Evolutionary conservation across 208 protist species (phyloP).

Genomic region (Trypanosoma vivax): DNA sequence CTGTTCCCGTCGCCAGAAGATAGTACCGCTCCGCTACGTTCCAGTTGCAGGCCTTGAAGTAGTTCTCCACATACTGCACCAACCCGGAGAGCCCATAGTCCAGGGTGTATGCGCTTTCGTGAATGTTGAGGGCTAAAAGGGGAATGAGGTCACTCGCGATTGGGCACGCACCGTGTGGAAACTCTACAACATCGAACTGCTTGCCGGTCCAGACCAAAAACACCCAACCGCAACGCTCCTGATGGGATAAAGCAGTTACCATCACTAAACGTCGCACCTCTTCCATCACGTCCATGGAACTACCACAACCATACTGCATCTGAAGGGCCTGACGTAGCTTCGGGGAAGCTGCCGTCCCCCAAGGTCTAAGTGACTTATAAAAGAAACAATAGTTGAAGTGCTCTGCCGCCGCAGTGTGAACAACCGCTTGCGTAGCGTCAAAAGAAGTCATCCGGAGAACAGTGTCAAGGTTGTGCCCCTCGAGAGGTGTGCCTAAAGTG

Average conservation of each 20-base stretch:
- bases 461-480: constrained; percentile 77
- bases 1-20: constrained; percentile 18
- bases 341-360: constrained; percentile 61
- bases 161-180: constrained; percentile 68
- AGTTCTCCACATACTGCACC: constrained; percentile 72
- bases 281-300: constrained; percentile 48
- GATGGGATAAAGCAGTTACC: constrained; percentile 53
- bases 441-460: constrained; percentile 76
- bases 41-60: constrained; percentile 88
- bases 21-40: constrained; percentile 58
- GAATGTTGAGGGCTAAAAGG: constrained; percentile 67
- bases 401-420: constrained; percentile 66
- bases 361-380: constrained; percentile 79
- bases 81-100: constrained; percentile 57
- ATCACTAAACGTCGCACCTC: constrained; percentile 51
- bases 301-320: constrained; percentile 64
- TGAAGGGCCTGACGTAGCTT: constrained; percentile 61
- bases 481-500: constrained; percentile 66
- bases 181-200: constrained; percentile 71
- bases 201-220: constrained; percentile 83
- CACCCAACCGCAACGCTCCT: constrained; percentile 63
- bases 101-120: constrained; percentile 48
- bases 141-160: constrained; percentile 70
- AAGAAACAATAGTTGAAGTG: constrained; percentile 91
- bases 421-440: constrained; percentile 62